A percentile compares a stretch with the other conserved stretches of the same genome.
phyloP scores from a whole-genome alignment of 208 protist genomes.

The Jaenimonas drosophilae region DNA sequence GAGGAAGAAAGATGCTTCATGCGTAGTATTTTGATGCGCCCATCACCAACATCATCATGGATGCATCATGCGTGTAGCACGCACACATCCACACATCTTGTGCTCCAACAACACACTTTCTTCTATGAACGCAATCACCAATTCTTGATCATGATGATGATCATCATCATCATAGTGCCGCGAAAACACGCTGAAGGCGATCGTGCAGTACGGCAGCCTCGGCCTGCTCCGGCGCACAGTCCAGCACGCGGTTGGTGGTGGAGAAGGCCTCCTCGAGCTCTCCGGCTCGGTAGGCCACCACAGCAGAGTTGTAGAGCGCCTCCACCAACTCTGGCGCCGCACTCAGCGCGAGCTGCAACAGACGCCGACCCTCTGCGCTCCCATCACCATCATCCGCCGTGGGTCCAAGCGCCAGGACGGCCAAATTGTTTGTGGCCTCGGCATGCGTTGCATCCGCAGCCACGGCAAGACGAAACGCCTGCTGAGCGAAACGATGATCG shows the following conservation, averaged over 20 bases:
- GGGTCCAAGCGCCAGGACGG: constrained; percentile 71
- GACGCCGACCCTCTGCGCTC: constrained; percentile 30
- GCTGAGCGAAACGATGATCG: constrained; percentile 84
- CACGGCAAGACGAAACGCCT: constrained; percentile 88
- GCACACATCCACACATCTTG: too few species aligned
- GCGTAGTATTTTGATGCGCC: too few species aligned
- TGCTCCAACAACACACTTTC: too few species aligned
- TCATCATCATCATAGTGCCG: constrained; percentile 20
- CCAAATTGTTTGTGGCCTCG: constrained; percentile 93
- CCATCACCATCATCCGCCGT: constrained; percentile 27
- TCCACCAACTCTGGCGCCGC: constrained; percentile 76
- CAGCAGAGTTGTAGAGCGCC: constrained; percentile 88
- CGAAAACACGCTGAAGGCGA: constrained; percentile 46
- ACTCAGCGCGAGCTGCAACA: constrained; percentile 67
- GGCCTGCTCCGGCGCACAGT: constrained; percentile 74
- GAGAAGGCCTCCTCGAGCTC: constrained; percentile 77
- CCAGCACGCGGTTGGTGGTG: constrained; percentile 44
- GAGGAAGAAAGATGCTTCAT: too few species aligned
- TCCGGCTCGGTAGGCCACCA: constrained; percentile 59
- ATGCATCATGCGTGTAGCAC: too few species aligned
- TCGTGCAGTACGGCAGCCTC: constrained; percentile 56
- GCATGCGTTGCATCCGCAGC: constrained; percentile 81
- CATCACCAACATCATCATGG: too few species aligned
- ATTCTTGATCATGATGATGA: not conserved
- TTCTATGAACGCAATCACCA: not conserved